Evolutionary conservation across 164 flowering plant genomes (phyloP), one percentile per base, ranked within the genome.

Genomic region (Magnolia sinica): DNA sequence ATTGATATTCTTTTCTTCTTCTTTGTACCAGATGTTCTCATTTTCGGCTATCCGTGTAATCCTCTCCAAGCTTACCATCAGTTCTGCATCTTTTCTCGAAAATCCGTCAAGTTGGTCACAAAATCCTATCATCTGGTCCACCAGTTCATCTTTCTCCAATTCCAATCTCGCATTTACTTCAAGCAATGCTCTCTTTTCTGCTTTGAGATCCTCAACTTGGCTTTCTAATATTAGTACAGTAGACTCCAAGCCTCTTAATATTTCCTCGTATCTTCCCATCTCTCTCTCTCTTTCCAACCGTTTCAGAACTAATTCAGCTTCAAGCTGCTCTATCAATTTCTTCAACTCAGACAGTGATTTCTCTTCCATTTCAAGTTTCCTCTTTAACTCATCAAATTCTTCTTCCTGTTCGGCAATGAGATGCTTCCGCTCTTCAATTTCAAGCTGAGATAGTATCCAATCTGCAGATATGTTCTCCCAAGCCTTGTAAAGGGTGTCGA

Each of bases 41-140:
- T 65, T 50, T 55, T 75, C 77, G 16, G 70, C 65, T 50, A 24
- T 80, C n/a, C 75, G 76, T 65, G 74, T 70, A 50, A 84, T 75
- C 68, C 50, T 78, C 49, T 68, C 81, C 27, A 85, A 70, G 31
- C 79, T 82, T 74, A 61, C 73, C 84, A 80, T 81, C 64, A 85
- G 75, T 31, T 77, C 76, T 0, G 37, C 29, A 73, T 87, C 87
- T 55, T 79, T 75, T 45, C 63, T 16, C 23, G 75, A 81, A 63
- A 82, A 82, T 65, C 72, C 78, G 23, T 67, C 64, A 16, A 85
- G 29, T 23, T 45, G 68, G 27, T 83, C 78, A 74, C 66, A 76
- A 51, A 79, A 55, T 45, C 55, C 58, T 20, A 22, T 70, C 20
- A 81, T 27, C 52, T 80, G 61, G 74, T 13, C 52, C 67, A 79